phyloP scores from a whole-genome alignment of 805 yeast genomes.

The Candida insectalens region DNA sequence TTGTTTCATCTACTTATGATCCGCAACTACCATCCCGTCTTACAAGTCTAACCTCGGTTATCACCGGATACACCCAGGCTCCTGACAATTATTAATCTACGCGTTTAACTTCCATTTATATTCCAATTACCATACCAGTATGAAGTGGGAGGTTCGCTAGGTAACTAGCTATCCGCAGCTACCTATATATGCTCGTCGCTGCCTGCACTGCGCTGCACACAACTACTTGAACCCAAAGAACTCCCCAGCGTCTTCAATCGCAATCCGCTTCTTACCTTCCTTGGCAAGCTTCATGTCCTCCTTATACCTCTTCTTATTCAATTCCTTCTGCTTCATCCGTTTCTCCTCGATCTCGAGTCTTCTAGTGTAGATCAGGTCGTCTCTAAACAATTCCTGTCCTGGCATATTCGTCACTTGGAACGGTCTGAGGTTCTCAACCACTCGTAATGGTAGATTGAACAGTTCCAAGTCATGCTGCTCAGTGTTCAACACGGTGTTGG shows the following conservation, averaged over 20 bases:
- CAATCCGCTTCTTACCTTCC: conserved; percentile 15
- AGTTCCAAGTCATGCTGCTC: conserved; percentile 25
- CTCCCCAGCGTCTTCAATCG: conserved; percentile 20
- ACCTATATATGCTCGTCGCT: no score
- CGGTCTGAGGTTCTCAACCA: conserved; percentile 16
- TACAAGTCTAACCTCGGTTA: no score
- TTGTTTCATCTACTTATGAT: no score
- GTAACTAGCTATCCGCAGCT: no score
- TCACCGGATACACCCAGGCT: no score
- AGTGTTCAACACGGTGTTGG: conserved; percentile 23
- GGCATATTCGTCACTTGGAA: conserved; percentile 15
- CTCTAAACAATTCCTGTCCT: conserved; percentile 23
- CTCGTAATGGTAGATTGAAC: conserved; percentile 23
- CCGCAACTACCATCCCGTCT: no score
- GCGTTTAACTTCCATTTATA: no score
- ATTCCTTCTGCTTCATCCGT: conserved; percentile 9
- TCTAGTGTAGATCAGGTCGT: conserved; percentile 22
- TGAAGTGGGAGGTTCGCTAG: no score
- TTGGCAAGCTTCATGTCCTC: conserved; percentile 16
- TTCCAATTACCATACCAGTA: no score
- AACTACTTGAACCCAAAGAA: conserved; percentile 22
- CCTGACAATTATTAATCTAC: no score
- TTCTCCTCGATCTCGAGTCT: conserved; percentile 23
- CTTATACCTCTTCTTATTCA: conserved; percentile 8
- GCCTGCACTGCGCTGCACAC: no score